Evolutionary conservation across 106 monocot species (phyloP).

Genomic region (Platanthera guangdongensis): DNA sequence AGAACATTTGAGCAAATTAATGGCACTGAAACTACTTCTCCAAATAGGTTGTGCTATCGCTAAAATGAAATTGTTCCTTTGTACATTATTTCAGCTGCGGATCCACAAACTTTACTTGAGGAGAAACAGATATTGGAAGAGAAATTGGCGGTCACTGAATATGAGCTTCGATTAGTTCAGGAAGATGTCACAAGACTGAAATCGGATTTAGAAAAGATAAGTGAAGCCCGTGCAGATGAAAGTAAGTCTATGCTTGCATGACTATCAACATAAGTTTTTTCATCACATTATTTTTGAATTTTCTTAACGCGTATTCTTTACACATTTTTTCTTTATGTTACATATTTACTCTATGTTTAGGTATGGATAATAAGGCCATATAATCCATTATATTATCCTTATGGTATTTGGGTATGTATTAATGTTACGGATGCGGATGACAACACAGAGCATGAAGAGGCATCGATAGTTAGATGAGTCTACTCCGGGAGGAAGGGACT

Average conservation of each 20-base stretch:
- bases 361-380: too few species aligned
- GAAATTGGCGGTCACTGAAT: slow-evolving; percentile 81
- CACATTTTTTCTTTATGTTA: too few species aligned
- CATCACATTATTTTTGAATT: too few species aligned
- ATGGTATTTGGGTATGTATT: too few species aligned
- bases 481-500: too few species aligned
- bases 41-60: not conserved
- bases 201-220: slow-evolving; percentile 57
- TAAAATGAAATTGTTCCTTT: slow-evolving; percentile 9
- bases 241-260: not conserved
- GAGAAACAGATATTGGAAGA: slow-evolving; percentile 66
- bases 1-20: not conserved
- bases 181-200: slow-evolving; percentile 81
- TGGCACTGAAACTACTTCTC: not conserved
- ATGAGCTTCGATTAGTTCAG: slow-evolving; percentile 87
- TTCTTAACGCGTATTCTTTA: too few species aligned
- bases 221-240: slow-evolving; percentile 29
- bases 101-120: slow-evolving; percentile 86
- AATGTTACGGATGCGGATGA: too few species aligned
- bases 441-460: too few species aligned
- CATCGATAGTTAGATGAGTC: too few species aligned
- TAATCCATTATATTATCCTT: too few species aligned
- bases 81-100: slow-evolving; percentile 52
- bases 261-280: not conserved
- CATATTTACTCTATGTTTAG: too few species aligned